These are phyloP conservation scores for Narthecium ossifragum DNA, from an alignment of 106 monocot species.

Conservation along the genomic window DNA sequence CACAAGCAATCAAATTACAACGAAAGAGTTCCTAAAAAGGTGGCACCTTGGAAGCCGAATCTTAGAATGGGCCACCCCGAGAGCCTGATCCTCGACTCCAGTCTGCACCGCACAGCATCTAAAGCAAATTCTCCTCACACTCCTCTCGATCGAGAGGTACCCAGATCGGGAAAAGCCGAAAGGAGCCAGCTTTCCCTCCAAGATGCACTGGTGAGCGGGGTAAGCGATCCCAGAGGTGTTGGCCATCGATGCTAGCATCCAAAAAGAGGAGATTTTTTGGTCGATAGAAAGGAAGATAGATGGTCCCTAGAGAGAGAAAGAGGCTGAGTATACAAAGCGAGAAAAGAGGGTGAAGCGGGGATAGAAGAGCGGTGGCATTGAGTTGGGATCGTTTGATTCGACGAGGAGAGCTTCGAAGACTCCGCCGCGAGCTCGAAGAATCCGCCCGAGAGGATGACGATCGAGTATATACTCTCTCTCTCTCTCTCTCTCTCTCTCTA, in stretches of 20 bases:
- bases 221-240: conserved; percentile 29
- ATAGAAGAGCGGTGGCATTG: not conserved
- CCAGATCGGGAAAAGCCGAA: conserved; percentile 7
- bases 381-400: not conserved
- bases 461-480: too few species aligned
- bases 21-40: not conserved
- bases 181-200: conserved; percentile 10
- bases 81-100: conserved; percentile 18
- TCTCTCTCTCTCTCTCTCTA: too few species aligned
- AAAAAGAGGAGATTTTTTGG: not conserved
- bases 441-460: too few species aligned
- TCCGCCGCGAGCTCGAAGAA: not conserved
- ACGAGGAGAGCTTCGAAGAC: not conserved
- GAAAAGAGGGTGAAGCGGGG: not conserved
- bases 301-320: not conserved
- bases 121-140: conserved; percentile 10
- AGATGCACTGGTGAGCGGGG: conserved; percentile 17
- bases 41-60: conserved; percentile 21
- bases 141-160: conserved; percentile 10
- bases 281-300: not conserved
- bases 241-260: conserved; percentile 19
- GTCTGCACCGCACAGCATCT: conserved; percentile 22
- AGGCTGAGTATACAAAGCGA: not conserved
- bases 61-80: conserved; percentile 18
- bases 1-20: not conserved